phyloP scores from a whole-genome alignment of 2,329 filamentous ascomycete species.

The Tolypocladium inflatum region DNA sequence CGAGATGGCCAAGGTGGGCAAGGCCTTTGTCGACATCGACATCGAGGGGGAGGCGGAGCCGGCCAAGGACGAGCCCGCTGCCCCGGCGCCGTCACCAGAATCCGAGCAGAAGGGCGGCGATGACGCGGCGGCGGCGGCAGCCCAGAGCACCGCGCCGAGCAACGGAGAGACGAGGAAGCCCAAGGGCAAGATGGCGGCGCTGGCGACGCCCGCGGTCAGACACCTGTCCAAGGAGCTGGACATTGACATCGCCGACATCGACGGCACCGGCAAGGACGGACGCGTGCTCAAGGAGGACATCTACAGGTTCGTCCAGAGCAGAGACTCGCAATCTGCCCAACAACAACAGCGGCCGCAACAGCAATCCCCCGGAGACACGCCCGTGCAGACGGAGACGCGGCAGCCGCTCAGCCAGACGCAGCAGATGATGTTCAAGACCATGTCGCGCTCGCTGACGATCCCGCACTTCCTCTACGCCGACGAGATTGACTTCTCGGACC shows the following conservation, averaged over 20 bases:
- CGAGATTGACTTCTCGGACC: constrained; percentile 70
- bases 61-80: constrained; percentile 21
- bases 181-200: constrained; percentile 57
- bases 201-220: constrained; percentile 88
- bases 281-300: constrained; percentile 91
- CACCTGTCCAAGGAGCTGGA: constrained; percentile 74
- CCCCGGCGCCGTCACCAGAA: constrained; percentile 5
- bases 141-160: background rate
- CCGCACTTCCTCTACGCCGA: constrained; percentile 95
- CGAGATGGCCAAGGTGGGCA: constrained; percentile 92
- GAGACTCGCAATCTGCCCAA: constrained; percentile 22
- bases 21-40: constrained; percentile 91
- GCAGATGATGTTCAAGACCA: constrained; percentile 91
- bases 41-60: constrained; percentile 53
- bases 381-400: constrained; percentile 56
- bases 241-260: constrained; percentile 67
- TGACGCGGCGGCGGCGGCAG: background rate
- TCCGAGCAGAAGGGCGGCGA: background rate
- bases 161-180: constrained; percentile 10
- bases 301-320: constrained; percentile 53
- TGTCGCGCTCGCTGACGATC: constrained; percentile 85
- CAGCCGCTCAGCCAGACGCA: constrained; percentile 70
- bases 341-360: background rate
- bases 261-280: constrained; percentile 83
- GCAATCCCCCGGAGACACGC: constrained; percentile 8